A percentile compares a stretch with the other conserved stretches of the same genome.
Evolutionary conservation across 441 rosid genomes (phyloP).

Genomic region (Gossypium aridum): DNA sequence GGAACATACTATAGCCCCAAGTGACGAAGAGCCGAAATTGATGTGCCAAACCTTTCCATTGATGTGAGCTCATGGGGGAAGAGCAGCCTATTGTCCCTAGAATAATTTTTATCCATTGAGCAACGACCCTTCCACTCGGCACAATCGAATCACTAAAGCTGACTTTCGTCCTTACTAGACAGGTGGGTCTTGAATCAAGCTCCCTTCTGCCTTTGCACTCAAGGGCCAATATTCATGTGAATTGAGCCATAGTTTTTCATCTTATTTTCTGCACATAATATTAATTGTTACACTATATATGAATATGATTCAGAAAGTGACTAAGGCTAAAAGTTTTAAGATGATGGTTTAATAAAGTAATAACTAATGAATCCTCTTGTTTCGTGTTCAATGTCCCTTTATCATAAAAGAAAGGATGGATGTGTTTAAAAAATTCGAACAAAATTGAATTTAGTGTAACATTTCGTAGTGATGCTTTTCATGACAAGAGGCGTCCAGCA

Average conservation of each 20-base stretch:
- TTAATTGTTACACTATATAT: too few species aligned
- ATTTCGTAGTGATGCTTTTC: background rate
- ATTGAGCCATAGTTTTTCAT: background rate
- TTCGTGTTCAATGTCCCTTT: too few species aligned
- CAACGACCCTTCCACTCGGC: background rate
- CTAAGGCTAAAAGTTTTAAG: too few species aligned
- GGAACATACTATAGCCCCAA: background rate
- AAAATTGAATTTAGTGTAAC: background rate
- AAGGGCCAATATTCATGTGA: background rate
- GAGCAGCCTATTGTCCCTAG: background rate
- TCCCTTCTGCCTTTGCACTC: too few species aligned
- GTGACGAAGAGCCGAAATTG: background rate
- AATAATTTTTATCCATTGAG: background rate
- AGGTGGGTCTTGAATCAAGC: background rate
- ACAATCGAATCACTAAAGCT: too few species aligned
- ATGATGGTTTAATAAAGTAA: too few species aligned
- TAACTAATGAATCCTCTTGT: too few species aligned
- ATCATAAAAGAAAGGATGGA: too few species aligned
- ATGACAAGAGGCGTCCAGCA: background rate
- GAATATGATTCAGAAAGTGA: too few species aligned
- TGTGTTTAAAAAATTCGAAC: too few species aligned
- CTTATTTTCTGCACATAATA: too few species aligned
- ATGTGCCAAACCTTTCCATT: background rate
- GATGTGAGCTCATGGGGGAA: background rate
- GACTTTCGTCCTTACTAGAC: background rate